Percentiles rank a stretch among this genome's conserved stretches.
phyloP scores from a whole-genome alignment of 176 grass and related monocot genomes.

The Calamus simplicifolius region DNA sequence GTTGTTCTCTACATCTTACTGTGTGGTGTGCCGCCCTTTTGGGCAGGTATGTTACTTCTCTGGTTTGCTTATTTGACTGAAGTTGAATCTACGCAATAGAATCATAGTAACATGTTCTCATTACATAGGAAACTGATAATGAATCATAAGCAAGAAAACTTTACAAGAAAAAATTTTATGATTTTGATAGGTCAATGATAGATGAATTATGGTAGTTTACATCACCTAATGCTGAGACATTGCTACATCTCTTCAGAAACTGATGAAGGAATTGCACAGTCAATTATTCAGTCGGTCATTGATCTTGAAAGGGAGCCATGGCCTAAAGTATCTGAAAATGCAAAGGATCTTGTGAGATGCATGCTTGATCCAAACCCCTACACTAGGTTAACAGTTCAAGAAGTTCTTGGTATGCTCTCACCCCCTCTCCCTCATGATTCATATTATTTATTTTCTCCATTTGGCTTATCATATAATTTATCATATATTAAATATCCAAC shows the following conservation, averaged over 20 bases:
- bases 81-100: not conserved
- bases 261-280: conserved; percentile 9
- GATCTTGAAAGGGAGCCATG: conserved; percentile 10
- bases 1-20: conserved; percentile 17
- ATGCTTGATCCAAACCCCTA: conserved; percentile 14
- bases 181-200: too few relatives aligned
- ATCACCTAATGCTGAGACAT: too few relatives aligned
- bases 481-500: too few relatives aligned
- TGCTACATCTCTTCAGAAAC: conserved; percentile 1
- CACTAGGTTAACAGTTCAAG: conserved; percentile 9
- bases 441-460: too few relatives aligned
- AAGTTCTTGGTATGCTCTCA: conserved; percentile 6
- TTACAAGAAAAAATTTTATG: too few relatives aligned
- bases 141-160: too few relatives aligned
- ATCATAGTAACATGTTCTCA: not conserved
- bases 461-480: too few relatives aligned
- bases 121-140: too few relatives aligned
- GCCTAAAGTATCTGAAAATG: conserved; percentile 1
- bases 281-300: not conserved
- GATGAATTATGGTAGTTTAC: too few relatives aligned
- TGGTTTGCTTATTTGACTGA: not conserved
- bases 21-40: conserved; percentile 16
- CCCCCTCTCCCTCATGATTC: not conserved
- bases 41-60: conserved; percentile 1
- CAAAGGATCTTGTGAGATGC: conserved; percentile 1